phyloP scores from a whole-genome alignment of 371 early-diverging fungal genomes.

The Rhizopus delemar region DNA sequence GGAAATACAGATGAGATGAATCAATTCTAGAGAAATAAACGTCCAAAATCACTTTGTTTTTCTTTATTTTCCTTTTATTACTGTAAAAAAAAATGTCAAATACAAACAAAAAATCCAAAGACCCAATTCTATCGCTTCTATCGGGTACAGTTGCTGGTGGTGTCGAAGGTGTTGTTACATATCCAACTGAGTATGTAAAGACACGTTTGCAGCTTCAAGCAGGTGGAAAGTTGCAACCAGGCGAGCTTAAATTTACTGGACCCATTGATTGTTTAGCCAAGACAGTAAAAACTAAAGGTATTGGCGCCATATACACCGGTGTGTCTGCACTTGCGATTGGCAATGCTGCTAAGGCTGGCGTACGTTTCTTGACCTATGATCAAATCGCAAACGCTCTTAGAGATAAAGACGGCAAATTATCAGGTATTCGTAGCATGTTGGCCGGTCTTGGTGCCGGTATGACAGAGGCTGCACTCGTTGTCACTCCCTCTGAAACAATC shows the following conservation, averaged over 20 bases:
- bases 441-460: conserved; percentile 92
- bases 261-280: conserved; percentile 77
- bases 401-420: conserved; percentile 71
- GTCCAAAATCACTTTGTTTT: background rate
- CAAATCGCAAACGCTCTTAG: conserved; percentile 72
- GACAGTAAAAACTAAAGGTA: conserved; percentile 68
- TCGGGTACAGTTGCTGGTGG: conserved; percentile 89
- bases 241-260: conserved; percentile 67
- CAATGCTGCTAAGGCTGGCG: conserved; percentile 88
- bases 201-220: conserved; percentile 90
- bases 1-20: conserved; percentile 24
- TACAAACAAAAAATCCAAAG: conserved; percentile 32
- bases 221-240: conserved; percentile 45
- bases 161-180: conserved; percentile 85
- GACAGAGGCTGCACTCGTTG: conserved; percentile 82
- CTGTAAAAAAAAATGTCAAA: conserved; percentile 9
- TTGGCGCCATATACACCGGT: conserved; percentile 78
- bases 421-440: conserved; percentile 64
- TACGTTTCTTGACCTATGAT: conserved; percentile 89
- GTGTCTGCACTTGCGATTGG: conserved; percentile 87
- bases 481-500: conserved; percentile 91
- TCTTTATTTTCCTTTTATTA: conserved; percentile 1
- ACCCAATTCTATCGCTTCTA: conserved; percentile 59
- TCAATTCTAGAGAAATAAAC: conserved; percentile 1
- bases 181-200: conserved; percentile 93